Base-by-base conservation (phyloP, 805 yeast genomes). In the Metschnikowia amazonensis region DNA sequence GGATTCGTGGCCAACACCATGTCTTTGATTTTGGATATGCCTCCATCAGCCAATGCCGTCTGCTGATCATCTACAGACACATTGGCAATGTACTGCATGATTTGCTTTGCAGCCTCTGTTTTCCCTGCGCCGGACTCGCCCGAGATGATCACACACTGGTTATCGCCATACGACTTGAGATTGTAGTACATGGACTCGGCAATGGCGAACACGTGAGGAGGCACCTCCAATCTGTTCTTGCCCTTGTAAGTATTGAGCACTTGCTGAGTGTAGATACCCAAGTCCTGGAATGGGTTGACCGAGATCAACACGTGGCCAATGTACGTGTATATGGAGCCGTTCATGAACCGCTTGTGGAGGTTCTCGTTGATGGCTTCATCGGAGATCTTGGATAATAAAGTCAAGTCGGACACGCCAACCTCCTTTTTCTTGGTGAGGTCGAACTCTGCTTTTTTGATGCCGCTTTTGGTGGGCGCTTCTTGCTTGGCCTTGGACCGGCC, bases 41-140 rank as follows among this genome's bases (percentile, higher is more conserved):
- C 55, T 23, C 43, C 44, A 21, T 6, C 28, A 7, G 38, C 28
- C 18, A 39, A 27, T 6, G 81, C 67, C 10, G 41, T n/a, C 24
- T 35, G 24, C 18, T 47, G 43, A 24, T 53, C 59, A 42, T 65
- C 71, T 10, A 90, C 95, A 1, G 94, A 83, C 3, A 89, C 96
- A 20, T 90, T 81, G 30, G 97, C 89, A 56, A 92, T 85, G 64
- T 92, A 92, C 67, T 92, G 97, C 98, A 92, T 92, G 66, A 92
- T 90, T 64, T 95, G 81, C 72, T 92, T 92, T 34, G 98, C 97
- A 18, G 97, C 97, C 69, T 92, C 98, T 4, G 98, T 92, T 63
- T 92, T 92, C 42, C 98, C 98, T 4, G 98, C 98, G 51, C 98
- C 98, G 1, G 96, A 87, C 65, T 92, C 98, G 46, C 98, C 98